Evolutionary conservation across 192 early-diverging fungal genomes (phyloP), one percentile per base, ranked within the genome.

Genomic region (Coemansia sp.): DNA sequence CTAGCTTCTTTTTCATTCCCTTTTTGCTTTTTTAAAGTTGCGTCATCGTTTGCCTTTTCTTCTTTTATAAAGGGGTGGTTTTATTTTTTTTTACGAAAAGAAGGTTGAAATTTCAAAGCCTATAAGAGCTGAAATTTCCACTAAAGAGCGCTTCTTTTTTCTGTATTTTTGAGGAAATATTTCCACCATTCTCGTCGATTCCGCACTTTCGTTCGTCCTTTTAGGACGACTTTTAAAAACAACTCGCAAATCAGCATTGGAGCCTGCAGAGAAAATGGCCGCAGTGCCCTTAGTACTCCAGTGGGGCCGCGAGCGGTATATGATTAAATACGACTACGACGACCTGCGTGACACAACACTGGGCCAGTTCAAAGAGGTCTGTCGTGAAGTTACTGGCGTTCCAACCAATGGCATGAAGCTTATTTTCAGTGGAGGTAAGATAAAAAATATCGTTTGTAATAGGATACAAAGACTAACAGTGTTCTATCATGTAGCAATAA

Each of bases 381-480:
- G 88, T 54, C 85, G 87, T 49, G 74, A 82, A 38, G 67, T 83
- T 19, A 89, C 91, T 0, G 84, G 87, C 20, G 87, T 96, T 11
- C 92, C 92, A 8, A 76, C 81, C 5, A 85, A 84, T 45, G 82
- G 80, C 20, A 85, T 94, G 75, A 89, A 86, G 53, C 67, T 96
- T 16, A 63, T 84, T 23, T 79, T 83, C 23, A 83, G 84, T 40
- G 91, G 88, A 56, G 89, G 89, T 89, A 83, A 61, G 74, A 10
- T 15, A 19, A 15, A 14, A n/a, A n/a, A n/a, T n/a, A n/a, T n/a
- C n/a, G n/a, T n/a, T n/a, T n/a, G n/a, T n/a, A 21, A 8, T 20
- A 23, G 4, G 31, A 36, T 33, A 52, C n/a, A 13, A 9, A 11
- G 10, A 6, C 16, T 20, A 21, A 38, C 23, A 15, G 6, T 1